Evolutionary conservation across 2,329 filamentous ascomycete species (phyloP), one percentile per base, ranked within the genome.

Genomic region (Teratosphaeria zuluensis): DNA sequence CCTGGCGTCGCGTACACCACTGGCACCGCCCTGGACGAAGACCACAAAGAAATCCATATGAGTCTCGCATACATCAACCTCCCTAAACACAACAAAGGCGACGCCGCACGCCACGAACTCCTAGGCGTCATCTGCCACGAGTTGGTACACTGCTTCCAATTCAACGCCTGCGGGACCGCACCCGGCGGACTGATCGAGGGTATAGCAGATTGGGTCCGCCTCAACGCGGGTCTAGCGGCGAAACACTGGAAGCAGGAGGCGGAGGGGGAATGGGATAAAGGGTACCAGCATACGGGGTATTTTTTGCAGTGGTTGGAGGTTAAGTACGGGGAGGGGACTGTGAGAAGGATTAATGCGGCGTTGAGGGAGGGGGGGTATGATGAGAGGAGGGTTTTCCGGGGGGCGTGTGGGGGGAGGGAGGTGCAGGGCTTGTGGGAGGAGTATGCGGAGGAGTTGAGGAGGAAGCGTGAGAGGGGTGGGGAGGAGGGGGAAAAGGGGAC

Each of bases 11-110:
- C 92, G 21, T 95, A 96, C 76, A 96, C 92, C 1, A 90, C 84
- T 0, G 89, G 90, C 62, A 82, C 78, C 9, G 87, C 91, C 46
- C 80, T 95, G 11, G 92, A 96, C 74, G 65, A 80, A 61, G 88
- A 94, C 69, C 90, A 96, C 78, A 96, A 96, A 70, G 91, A 96
- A 72, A 94, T 96, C 62, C 90, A 96, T 75, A 81, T 97, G 73
- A 91, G 85, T 16, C 83, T 92, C 1, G 76, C 80, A 53, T 96
- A 96, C 76, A 31, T 35, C 52, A 84, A 96, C 65, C 31, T 55
- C n/a, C 68, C 72, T 1, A 55, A 63, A 12, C 61, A 64, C 4
- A 64, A 72, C 14, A 28, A 28, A 28, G 65, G 61, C 42, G 73
- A 68, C 62, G 73, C 80, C 46, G 90, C 59, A n/a, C 62, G 69